Conservation (phyloP, 768 basidiomycete species). For the Hericium coralloides region DNA sequence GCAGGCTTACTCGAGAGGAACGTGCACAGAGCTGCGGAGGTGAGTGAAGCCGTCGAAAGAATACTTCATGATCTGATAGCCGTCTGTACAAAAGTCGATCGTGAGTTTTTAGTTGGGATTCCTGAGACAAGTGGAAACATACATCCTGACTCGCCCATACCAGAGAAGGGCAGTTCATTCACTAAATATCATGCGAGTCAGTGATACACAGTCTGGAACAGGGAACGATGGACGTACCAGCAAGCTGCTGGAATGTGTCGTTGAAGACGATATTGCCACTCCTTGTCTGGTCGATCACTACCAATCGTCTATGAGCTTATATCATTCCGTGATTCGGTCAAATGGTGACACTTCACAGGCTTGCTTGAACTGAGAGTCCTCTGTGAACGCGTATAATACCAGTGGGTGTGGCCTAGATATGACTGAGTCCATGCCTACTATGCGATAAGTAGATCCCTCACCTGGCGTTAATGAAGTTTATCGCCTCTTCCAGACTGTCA, state of each 20-base stretch:
- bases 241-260: slow-evolving; percentile 20
- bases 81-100: slow-evolving; percentile 13
- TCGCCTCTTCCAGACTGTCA: slow-evolving; percentile 43
- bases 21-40: slow-evolving; percentile 38
- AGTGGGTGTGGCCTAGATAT: slow-evolving; percentile 1
- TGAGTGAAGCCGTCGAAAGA: slow-evolving; percentile 39
- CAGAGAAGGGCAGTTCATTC: slow-evolving; percentile 17
- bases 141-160: slow-evolving; percentile 24
- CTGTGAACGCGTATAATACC: slow-evolving; percentile 12
- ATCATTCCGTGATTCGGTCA: neutral
- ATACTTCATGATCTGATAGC: slow-evolving; percentile 17
- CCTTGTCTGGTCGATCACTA: slow-evolving; percentile 20
- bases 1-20: slow-evolving; percentile 44
- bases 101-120: too few relatives aligned
- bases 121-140: slow-evolving; percentile 1
- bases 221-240: slow-evolving; percentile 31
- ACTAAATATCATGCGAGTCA: slow-evolving; percentile 6
- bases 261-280: slow-evolving; percentile 25
- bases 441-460: slow-evolving; percentile 17
- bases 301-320: too few relatives aligned
- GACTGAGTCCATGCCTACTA: neutral
- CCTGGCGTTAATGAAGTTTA: slow-evolving; percentile 46
- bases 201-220: neutral
- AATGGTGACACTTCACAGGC: slow-evolving; percentile 1
- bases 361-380: slow-evolving; percentile 7